These are phyloP conservation scores for Rhodamnia rubescens DNA, from an alignment of 345 rosid species.

Conservation along the genomic window DNA sequence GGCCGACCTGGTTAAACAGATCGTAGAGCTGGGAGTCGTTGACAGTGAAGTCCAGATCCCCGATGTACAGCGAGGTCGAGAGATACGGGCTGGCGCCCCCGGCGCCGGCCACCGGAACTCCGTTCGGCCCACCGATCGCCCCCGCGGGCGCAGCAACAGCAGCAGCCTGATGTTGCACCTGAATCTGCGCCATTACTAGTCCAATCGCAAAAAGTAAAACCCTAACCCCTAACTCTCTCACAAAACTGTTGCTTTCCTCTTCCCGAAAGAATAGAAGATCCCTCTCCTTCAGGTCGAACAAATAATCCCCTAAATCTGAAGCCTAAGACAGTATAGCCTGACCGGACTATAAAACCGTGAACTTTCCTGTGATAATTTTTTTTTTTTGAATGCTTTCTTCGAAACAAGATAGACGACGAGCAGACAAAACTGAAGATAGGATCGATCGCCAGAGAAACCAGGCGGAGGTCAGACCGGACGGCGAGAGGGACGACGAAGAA, in stretches of 20 bases:
- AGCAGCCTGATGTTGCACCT: conserved; percentile 45
- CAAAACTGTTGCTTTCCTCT: not conserved
- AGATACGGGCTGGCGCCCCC: conserved; percentile 25
- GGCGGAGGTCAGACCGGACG: not conserved
- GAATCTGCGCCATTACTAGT: conserved; percentile 63
- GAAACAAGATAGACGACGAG: conserved; percentile 1
- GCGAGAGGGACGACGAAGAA: conserved; percentile 15
- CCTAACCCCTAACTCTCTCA: conserved; percentile 7
- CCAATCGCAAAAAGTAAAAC: not conserved
- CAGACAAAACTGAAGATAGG: conserved; percentile 6
- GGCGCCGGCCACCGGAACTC: conserved; percentile 20
- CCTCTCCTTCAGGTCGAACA: not conserved
- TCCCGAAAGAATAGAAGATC: not conserved
- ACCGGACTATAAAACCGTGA: not conserved
- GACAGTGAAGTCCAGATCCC: conserved; percentile 68
- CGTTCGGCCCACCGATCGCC: conserved; percentile 1
- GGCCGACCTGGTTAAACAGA: conserved; percentile 62
- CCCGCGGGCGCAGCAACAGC: not conserved
- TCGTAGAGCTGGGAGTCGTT: conserved; percentile 73
- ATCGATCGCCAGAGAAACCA: conserved; percentile 24
- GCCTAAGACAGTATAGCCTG: not conserved
- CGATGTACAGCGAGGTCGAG: conserved; percentile 69
- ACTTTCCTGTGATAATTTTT: not conserved
- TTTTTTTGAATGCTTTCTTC: not conserved
- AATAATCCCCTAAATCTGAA: not conserved